Evolutionary conservation across 2,329 filamentous ascomycete species (phyloP).

Genomic region (Venturia effusa): DNA sequence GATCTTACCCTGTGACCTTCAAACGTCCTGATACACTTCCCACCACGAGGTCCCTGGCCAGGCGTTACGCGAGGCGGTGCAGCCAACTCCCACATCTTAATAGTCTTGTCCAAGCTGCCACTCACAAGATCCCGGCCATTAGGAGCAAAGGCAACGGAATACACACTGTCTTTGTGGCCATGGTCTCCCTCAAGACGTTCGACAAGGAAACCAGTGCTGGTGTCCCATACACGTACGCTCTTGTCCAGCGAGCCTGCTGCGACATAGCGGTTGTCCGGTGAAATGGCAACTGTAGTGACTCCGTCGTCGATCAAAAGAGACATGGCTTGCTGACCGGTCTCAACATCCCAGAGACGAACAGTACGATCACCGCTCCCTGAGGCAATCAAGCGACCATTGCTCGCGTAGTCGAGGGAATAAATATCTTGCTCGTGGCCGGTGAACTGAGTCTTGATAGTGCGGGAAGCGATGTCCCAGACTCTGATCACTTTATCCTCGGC

Average conservation of each 20-base stretch:
- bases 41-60: constrained; percentile 62
- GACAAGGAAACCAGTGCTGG: constrained; percentile 70
- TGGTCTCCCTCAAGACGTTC: constrained; percentile 88
- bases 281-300: constrained; percentile 95
- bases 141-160: constrained; percentile 91
- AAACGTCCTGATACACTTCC: constrained; percentile 92
- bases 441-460: constrained; percentile 85
- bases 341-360: constrained; percentile 92
- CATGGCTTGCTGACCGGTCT: constrained; percentile 68
- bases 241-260: constrained; percentile 93
- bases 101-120: constrained; percentile 92
- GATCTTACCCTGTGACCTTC: constrained; percentile 75
- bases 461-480: constrained; percentile 84
- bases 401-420: constrained; percentile 89
- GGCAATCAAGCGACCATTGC: constrained; percentile 86
- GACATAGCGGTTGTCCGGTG: constrained; percentile 85
- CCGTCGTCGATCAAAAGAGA: constrained; percentile 91
- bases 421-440: constrained; percentile 98
- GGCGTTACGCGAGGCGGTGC: constrained; percentile 57
- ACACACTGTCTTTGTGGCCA: constrained; percentile 94
- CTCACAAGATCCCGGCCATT: constrained; percentile 88
- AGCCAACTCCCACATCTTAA: constrained; percentile 97
- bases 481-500: constrained; percentile 96
- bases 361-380: constrained; percentile 92
- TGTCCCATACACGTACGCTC: constrained; percentile 96